Percentiles rank a stretch among this genome's conserved stretches.
Evolutionary conservation across 345 rosid genomes (phyloP).

Genomic region (Abelmoschus esculentus): DNA sequence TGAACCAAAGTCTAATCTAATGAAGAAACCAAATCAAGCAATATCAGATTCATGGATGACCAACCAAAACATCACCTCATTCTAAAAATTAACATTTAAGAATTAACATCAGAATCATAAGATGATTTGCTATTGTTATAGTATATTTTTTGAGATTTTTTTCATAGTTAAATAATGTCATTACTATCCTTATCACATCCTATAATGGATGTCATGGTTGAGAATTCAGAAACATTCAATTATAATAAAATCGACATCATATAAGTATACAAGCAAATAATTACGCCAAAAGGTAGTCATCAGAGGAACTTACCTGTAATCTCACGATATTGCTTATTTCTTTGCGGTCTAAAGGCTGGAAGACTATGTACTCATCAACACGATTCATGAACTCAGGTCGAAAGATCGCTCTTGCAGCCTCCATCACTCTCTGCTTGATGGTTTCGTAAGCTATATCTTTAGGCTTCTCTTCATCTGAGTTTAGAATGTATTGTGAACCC

Average conservation of each 20-base stretch:
- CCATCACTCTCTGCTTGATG: constrained; percentile 77
- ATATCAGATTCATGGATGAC: too few species aligned
- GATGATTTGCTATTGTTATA: neutral
- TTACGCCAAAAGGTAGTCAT: neutral
- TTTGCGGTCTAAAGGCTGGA: constrained; percentile 84
- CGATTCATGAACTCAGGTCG: constrained; percentile 98
- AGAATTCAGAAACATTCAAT: neutral
- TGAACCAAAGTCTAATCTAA: too few species aligned
- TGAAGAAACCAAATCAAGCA: too few species aligned
- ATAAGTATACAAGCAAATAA: neutral
- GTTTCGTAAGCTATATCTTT: constrained; percentile 64
- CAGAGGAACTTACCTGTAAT: constrained; percentile 57
- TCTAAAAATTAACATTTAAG: too few species aligned
- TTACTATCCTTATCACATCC: neutral
- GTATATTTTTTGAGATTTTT: neutral
- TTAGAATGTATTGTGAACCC: constrained; percentile 44
- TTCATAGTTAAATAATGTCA: neutral
- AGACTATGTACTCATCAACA: constrained; percentile 95
- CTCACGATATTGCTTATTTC: constrained; percentile 81
- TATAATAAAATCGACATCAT: neutral
- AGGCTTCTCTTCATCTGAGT: constrained; percentile 48
- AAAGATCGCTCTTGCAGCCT: constrained; percentile 93
- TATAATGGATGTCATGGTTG: neutral
- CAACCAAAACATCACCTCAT: too few species aligned
- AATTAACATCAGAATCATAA: too few species aligned